Conservation (phyloP, 306 rosid genomes). For the Erythrophleum fordii region DNA sequence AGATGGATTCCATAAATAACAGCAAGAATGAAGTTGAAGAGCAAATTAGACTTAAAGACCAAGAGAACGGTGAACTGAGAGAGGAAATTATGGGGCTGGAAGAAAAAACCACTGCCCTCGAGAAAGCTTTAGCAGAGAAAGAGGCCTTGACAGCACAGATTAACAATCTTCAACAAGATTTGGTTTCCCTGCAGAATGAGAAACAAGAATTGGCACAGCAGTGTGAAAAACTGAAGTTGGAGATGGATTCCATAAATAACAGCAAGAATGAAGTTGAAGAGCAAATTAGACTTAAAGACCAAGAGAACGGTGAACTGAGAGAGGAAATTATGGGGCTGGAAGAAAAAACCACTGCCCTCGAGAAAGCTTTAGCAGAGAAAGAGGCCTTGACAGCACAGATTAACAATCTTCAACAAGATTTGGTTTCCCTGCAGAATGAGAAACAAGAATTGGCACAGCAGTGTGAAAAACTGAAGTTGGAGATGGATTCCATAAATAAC, state of each 20-base stretch:
- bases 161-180: conserved; percentile 51
- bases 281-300: conserved; percentile 44
- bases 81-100: conserved; percentile 48
- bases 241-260: conserved; percentile 46
- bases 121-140: conserved; percentile 43
- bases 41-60: conserved; percentile 44
- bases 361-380: conserved; percentile 43
- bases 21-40: conserved; percentile 57
- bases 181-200: conserved; percentile 62
- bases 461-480: conserved; percentile 54
- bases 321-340: conserved; percentile 48
- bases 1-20: conserved; percentile 46
- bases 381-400: conserved; percentile 44
- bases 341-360: conserved; percentile 35
- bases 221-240: conserved; percentile 54
- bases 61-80: conserved; percentile 46
- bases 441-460: conserved; percentile 33
- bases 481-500: conserved; percentile 46
- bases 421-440: conserved; percentile 62
- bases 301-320: conserved; percentile 46
- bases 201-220: conserved; percentile 33
- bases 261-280: conserved; percentile 57
- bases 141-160: conserved; percentile 44
- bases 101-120: conserved; percentile 35
- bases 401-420: conserved; percentile 51